Percentiles rank a stretch among this genome's conserved stretches.
Evolutionary conservation across 306 rosid species (phyloP).

Genomic region (Vigna radiata): DNA sequence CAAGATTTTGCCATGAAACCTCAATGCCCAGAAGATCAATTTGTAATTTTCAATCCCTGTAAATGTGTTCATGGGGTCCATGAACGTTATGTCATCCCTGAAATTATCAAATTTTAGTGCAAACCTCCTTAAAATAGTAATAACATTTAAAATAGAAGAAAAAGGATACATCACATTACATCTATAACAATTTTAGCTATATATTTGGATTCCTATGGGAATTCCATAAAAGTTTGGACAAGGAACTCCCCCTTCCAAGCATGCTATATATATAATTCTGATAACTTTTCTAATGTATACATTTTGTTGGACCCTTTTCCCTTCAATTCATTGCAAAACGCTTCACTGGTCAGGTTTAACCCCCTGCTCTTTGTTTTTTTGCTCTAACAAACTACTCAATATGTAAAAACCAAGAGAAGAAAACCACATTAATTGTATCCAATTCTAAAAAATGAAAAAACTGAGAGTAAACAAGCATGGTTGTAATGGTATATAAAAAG

Average conservation of each 20-base stretch:
- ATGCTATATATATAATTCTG: too few species aligned
- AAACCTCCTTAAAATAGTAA: neutral
- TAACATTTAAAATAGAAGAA: neutral
- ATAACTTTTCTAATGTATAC: neutral
- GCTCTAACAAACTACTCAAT: too few species aligned
- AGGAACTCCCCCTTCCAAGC: neutral
- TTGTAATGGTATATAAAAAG: neutral
- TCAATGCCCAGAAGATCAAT: conserved; percentile 90
- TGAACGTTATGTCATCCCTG: conserved; percentile 90
- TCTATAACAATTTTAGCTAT: neutral
- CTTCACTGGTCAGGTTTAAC: neutral
- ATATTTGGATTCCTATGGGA: neutral
- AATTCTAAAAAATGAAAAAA: neutral
- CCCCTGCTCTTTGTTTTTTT: neutral
- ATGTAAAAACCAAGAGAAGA: neutral
- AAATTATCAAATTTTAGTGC: conserved; percentile 44
- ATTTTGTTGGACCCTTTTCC: neutral
- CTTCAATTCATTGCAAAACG: neutral
- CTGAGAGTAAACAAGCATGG: neutral
- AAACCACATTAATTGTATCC: neutral
- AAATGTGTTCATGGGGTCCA: conserved; percentile 86
- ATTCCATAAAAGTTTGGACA: neutral
- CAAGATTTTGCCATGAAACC: conserved; percentile 83
- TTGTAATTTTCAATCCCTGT: conserved; percentile 88
- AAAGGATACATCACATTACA: neutral